Evolutionary conservation across 1,284 basidiomycete genomes (phyloP).

Genomic region (Ganoderma leucocontextum): DNA sequence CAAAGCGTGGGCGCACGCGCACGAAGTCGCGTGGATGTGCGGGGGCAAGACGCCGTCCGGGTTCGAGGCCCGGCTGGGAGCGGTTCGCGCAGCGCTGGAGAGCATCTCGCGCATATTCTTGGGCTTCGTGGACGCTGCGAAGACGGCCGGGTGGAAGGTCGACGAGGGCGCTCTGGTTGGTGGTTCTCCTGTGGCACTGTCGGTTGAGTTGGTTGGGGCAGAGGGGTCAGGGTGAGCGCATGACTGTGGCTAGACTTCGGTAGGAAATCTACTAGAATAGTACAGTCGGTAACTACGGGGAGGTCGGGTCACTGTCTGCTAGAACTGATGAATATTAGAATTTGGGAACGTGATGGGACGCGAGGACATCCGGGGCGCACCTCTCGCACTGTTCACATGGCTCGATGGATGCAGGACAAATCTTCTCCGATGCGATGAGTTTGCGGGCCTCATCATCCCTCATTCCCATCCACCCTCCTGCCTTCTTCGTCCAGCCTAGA

Average conservation of each 20-base stretch:
- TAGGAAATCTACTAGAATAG: background rate
- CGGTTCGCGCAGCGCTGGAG: slow-evolving; percentile 38
- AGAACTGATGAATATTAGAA: background rate
- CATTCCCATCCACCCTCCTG: background rate
- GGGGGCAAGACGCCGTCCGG: slow-evolving; percentile 14
- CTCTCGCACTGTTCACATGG: background rate
- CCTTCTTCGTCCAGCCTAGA: background rate
- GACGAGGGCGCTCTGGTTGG: slow-evolving; percentile 47
- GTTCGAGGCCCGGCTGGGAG: slow-evolving; percentile 29
- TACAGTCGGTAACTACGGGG: background rate
- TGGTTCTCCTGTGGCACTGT: slow-evolving; percentile 45
- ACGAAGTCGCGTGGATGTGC: slow-evolving; percentile 36
- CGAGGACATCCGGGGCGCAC: background rate
- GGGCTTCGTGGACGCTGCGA: slow-evolving; percentile 43
- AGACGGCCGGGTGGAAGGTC: slow-evolving; percentile 48
- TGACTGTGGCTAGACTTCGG: background rate
- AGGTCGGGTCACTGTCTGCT: background rate
- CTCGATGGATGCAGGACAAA: background rate
- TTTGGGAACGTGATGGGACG: background rate
- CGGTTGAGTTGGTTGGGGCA: slow-evolving; percentile 29
- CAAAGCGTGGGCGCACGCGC: slow-evolving; percentile 63
- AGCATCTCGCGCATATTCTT: slow-evolving; percentile 40
- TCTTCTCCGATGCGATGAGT: background rate
- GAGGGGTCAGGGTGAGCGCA: slow-evolving; percentile 18
- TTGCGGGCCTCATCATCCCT: background rate